These are phyloP conservation scores for Dictyostelium capitatum DNA, from an alignment of 78 protist genomes.

Conservation along the genomic window DNA sequence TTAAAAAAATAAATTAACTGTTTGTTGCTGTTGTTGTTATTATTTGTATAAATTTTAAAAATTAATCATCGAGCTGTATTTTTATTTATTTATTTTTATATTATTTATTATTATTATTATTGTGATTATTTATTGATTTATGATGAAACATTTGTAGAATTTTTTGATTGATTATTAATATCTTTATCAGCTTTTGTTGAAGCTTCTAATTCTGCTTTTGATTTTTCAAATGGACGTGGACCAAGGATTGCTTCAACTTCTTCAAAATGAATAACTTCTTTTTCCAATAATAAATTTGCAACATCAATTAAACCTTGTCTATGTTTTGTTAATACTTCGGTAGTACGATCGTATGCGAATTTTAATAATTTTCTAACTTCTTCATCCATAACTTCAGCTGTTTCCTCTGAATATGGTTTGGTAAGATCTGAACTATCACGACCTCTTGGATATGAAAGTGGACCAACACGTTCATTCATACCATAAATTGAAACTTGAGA, in stretches of 20 bases:
- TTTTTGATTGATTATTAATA: background rate
- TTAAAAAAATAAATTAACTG: background rate
- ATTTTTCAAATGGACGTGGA: constrained; percentile 58
- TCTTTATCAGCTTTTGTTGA: background rate
- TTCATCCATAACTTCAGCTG: constrained; percentile 89
- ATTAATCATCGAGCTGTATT: background rate
- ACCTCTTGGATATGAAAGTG: constrained; percentile 81
- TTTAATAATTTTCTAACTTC: constrained; percentile 79
- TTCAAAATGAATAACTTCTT: constrained; percentile 90
- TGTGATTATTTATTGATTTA: background rate
- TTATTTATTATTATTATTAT: background rate
- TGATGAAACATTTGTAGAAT: background rate
- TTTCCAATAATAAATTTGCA: constrained; percentile 89
- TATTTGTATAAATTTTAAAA: background rate
- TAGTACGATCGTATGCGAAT: constrained; percentile 68
- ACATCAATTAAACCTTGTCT: constrained; percentile 81
- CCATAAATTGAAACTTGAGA: constrained; percentile 88
- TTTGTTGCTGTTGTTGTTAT: background rate
- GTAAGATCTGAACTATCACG: constrained; percentile 41
- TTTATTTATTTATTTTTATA: background rate
- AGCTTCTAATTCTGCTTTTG: background rate
- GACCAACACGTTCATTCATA: constrained; percentile 93
- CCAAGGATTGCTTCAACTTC: constrained; percentile 86
- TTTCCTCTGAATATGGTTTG: constrained; percentile 91
- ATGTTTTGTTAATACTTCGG: constrained; percentile 41